Conservation (phyloP, 768 basidiomycete species). For the Auricularia cornea region DNA sequence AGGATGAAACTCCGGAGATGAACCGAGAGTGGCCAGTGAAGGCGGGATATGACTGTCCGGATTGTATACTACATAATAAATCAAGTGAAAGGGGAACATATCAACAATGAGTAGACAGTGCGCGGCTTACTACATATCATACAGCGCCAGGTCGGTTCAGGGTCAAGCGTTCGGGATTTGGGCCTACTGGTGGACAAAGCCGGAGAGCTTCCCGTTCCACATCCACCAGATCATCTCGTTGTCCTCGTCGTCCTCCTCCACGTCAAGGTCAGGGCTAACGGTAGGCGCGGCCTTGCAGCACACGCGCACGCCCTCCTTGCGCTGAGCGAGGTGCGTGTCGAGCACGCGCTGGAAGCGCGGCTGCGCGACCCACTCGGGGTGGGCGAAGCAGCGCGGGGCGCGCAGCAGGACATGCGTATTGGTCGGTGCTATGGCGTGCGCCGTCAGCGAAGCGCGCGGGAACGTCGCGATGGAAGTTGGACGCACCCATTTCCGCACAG, state of each 20-base stretch:
- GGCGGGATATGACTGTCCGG: too few relatives aligned
- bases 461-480: not conserved
- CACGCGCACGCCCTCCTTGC: not conserved
- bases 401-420: constrained; percentile 40
- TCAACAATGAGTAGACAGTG: too few relatives aligned
- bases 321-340: not conserved
- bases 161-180: too few relatives aligned
- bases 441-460: not conserved
- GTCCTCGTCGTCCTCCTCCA: constrained; percentile 26
- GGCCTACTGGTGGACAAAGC: constrained; percentile 25
- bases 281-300: not conserved
- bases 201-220: constrained; percentile 49
- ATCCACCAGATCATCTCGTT: constrained; percentile 58
- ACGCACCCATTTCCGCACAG: not conserved
- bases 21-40: too few relatives aligned
- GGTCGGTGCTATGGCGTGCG: constrained; percentile 33
- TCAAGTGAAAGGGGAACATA: too few relatives aligned
- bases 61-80: too few relatives aligned
- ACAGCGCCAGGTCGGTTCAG: too few relatives aligned
- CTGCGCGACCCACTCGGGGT: constrained; percentile 38
- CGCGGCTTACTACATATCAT: too few relatives aligned
- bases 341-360: constrained; percentile 34
- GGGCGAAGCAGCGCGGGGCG: constrained; percentile 38
- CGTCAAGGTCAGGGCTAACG: not conserved
- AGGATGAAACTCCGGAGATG: too few relatives aligned